Evolutionary conservation across 169 alveolate species (phyloP).

Genomic region (Perkinsus marinus): DNA sequence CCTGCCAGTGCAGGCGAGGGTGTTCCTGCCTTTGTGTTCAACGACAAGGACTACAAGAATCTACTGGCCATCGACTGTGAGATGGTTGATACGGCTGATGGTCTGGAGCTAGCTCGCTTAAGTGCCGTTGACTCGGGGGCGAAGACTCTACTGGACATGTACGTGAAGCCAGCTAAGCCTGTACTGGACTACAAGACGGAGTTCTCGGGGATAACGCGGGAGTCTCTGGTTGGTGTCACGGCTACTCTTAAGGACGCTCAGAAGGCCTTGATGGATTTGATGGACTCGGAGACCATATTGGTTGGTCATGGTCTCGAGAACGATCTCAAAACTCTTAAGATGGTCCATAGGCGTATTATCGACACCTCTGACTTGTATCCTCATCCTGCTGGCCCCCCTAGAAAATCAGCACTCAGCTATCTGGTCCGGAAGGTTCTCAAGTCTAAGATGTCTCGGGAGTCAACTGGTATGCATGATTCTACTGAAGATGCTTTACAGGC

Average conservation of each 20-base stretch:
- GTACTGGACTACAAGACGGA: conserved; percentile 28
- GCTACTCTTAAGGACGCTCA: conserved; percentile 11
- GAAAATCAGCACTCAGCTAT: conserved; percentile 12
- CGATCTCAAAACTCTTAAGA: conserved; percentile 20
- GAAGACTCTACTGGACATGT: conserved; percentile 12
- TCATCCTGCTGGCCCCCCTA: conserved; percentile 8
- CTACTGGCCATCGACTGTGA: conserved; percentile 35
- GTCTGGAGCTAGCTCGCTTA: conserved; percentile 27
- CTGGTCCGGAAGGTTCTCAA: conserved; percentile 12
- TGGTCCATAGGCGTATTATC: conserved; percentile 22
- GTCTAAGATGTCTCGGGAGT: not conserved
- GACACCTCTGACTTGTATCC: conserved; percentile 32
- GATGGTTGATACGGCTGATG: conserved; percentile 31
- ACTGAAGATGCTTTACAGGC: conserved; percentile 30
- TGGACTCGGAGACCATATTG: conserved; percentile 13
- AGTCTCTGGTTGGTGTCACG: conserved; percentile 6
- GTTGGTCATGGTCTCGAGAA: conserved; percentile 37
- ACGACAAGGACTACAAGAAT: not conserved
- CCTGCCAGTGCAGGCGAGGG: not conserved
- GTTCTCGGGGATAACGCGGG: conserved; percentile 25
- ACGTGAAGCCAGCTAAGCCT: conserved; percentile 13
- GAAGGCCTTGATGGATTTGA: not conserved
- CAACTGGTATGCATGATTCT: conserved; percentile 18
- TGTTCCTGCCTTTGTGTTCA: not conserved
- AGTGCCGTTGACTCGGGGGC: conserved; percentile 13